Conservation (phyloP, 2,329 filamentous ascomycete species). For the Thelonectria blattea region DNA sequence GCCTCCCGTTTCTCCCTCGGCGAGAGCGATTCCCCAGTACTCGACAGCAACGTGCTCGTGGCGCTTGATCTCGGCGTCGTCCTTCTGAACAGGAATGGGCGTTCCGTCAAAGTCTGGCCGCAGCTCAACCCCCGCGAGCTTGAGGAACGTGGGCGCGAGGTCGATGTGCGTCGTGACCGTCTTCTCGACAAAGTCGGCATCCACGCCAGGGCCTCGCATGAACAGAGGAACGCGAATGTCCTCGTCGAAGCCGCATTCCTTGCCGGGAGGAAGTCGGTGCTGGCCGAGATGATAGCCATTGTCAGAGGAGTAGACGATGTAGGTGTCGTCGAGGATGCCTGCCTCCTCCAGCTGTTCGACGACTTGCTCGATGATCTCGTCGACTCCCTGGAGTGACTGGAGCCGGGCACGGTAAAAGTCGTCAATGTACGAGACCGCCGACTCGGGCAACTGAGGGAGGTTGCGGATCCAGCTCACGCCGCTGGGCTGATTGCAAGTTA, state of each 20-base stretch:
- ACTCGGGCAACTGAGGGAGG: conserved; percentile 48
- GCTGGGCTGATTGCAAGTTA: conserved; percentile 29
- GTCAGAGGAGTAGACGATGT: conserved; percentile 65
- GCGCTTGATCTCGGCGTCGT: conserved; percentile 39
- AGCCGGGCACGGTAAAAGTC: conserved; percentile 59
- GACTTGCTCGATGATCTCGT: conserved; percentile 59
- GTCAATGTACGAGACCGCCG: conserved; percentile 55
- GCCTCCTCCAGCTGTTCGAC: conserved; percentile 52
- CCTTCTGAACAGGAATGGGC: conserved; percentile 53
- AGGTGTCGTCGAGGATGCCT: conserved; percentile 67
- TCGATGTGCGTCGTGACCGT: conserved; percentile 67
- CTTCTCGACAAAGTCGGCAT: conserved; percentile 46
- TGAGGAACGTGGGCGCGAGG: conserved; percentile 65
- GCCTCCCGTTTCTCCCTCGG: conserved; percentile 44
- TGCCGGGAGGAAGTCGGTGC: conserved; percentile 63
- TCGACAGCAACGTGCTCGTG: conserved; percentile 64
- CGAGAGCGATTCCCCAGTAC: conserved; percentile 56
- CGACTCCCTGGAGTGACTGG: conserved; percentile 59
- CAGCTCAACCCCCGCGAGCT: conserved; percentile 47
- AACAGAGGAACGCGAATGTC: conserved; percentile 65
- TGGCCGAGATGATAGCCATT: conserved; percentile 68
- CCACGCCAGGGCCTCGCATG: conserved; percentile 60
- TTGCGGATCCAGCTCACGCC: conserved; percentile 55
- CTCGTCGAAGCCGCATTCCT: conserved; percentile 63
- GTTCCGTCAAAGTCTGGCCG: conserved; percentile 62